Percentiles rank a stretch among this genome's conserved stretches.
These are phyloP conservation scores for Claviceps africana DNA, from an alignment of 2,329 filamentous ascomycete species.

Conservation along the genomic window DNA sequence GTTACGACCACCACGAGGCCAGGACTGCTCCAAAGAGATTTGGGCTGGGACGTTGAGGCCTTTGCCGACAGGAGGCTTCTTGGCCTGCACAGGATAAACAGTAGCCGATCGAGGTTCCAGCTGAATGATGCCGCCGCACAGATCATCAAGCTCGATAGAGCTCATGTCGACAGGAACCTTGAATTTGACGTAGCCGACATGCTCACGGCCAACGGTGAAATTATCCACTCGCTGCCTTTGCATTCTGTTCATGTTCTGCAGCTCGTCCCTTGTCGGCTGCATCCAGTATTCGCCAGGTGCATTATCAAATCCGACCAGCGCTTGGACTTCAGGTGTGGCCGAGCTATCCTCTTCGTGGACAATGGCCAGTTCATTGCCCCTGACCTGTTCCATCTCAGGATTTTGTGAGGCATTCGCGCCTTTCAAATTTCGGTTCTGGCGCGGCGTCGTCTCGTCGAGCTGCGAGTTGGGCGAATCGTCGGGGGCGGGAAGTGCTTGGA, in stretches of 20 bases:
- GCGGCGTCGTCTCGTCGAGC: conserved; percentile 23
- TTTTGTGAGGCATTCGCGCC: conserved; percentile 21
- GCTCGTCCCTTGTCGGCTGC: conserved; percentile 58
- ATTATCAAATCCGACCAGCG: conserved; percentile 21
- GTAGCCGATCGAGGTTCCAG: conserved; percentile 69
- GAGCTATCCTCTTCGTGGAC: conserved; percentile 55
- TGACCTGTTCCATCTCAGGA: conserved; percentile 57
- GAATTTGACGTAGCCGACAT: conserved; percentile 72
- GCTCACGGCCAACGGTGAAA: conserved; percentile 71
- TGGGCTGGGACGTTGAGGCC: conserved; percentile 83
- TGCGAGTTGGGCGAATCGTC: conserved; percentile 17
- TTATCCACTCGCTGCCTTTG: conserved; percentile 60
- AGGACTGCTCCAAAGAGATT: conserved; percentile 84
- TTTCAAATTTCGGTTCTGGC: conserved; percentile 39
- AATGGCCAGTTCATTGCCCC: conserved; percentile 62
- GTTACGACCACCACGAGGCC: conserved; percentile 55
- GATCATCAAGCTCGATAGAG: conserved; percentile 62
- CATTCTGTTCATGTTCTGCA: conserved; percentile 65
- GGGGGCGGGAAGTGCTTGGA: conserved; percentile 21
- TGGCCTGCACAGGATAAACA: conserved; percentile 63
- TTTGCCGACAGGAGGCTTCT: conserved; percentile 74
- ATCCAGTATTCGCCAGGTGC: conserved; percentile 76
- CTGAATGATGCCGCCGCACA: conserved; percentile 62
- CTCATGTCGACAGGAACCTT: conserved; percentile 71
- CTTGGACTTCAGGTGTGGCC: conserved; percentile 15